Evolutionary conservation across 352 stramenopile species (phyloP).

Genomic region (Globisporangium nagaii): DNA sequence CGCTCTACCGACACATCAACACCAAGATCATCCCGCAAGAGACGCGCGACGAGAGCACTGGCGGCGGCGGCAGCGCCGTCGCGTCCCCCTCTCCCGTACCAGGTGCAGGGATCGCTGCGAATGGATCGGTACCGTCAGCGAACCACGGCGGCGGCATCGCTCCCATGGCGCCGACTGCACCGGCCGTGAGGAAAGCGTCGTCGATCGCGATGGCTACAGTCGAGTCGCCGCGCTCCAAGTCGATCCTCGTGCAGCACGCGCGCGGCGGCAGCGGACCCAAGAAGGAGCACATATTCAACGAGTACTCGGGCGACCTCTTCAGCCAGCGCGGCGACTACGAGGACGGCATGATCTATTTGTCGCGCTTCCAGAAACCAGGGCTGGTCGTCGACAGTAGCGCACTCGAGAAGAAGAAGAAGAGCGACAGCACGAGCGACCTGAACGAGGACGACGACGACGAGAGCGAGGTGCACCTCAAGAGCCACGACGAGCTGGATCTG

Average conservation of each 20-base stretch:
- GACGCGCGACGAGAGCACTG: conserved; percentile 34
- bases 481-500: conserved; percentile 40
- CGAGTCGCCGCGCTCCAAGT: conserved; percentile 54
- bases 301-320: conserved; percentile 79
- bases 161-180: conserved; percentile 26
- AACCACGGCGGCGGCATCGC: conserved; percentile 3
- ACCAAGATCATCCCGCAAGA: conserved; percentile 79
- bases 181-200: conserved; percentile 28
- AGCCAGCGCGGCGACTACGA: conserved; percentile 80
- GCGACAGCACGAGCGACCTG: conserved; percentile 24
- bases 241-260: conserved; percentile 30
- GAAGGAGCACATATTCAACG: conserved; percentile 45
- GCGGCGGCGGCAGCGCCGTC: background rate
- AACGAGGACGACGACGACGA: conserved; percentile 49
- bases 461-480: conserved; percentile 35
- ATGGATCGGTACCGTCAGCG: background rate
- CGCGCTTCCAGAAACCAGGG: conserved; percentile 61
- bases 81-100: conserved; percentile 8
- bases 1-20: conserved; percentile 84
- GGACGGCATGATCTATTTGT: conserved; percentile 86
- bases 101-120: background rate
- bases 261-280: conserved; percentile 23
- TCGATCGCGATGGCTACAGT: conserved; percentile 18
- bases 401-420: conserved; percentile 15
- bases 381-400: background rate